A percentile compares a stretch with the other conserved stretches of the same genome.
phyloP scores from a whole-genome alignment of 2,329 filamentous ascomycete species.

The Talaromyces sp. region DNA sequence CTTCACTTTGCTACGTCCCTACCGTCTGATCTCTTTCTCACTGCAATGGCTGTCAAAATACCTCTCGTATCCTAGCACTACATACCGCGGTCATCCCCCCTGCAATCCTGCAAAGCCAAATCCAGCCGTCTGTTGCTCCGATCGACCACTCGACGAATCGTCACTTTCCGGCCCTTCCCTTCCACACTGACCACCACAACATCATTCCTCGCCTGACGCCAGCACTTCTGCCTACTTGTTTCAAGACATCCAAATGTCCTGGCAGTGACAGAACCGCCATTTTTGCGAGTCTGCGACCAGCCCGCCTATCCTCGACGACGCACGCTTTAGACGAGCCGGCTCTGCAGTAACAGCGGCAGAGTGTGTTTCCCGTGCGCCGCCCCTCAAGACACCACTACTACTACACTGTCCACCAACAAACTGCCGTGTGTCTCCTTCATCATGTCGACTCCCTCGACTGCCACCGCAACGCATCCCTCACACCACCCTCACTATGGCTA shows the following conservation, averaged over 20 bases:
- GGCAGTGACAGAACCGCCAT: slow-evolving; percentile 17
- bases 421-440: slow-evolving; percentile 25
- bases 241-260: slow-evolving; percentile 29
- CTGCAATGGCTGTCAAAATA: slow-evolving; percentile 15
- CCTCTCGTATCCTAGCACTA: background rate
- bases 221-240: slow-evolving; percentile 18
- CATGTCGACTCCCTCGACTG: slow-evolving; percentile 82
- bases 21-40: background rate
- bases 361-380: slow-evolving; percentile 12
- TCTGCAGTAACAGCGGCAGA: background rate
- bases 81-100: background rate
- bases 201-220: slow-evolving; percentile 2
- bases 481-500: slow-evolving; percentile 66
- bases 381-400: background rate
- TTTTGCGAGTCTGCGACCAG: background rate
- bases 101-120: slow-evolving; percentile 1
- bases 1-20: background rate
- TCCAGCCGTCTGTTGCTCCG: slow-evolving; percentile 14
- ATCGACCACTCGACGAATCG: slow-evolving; percentile 18
- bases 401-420: background rate
- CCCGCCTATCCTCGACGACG: background rate
- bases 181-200: slow-evolving; percentile 3
- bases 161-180: slow-evolving; percentile 15
- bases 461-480: slow-evolving; percentile 69
- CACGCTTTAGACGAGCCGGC: slow-evolving; percentile 3